These are phyloP conservation scores for Ailanthus altissimus DNA, from an alignment of 345 rosid species.

Conservation along the genomic window DNA sequence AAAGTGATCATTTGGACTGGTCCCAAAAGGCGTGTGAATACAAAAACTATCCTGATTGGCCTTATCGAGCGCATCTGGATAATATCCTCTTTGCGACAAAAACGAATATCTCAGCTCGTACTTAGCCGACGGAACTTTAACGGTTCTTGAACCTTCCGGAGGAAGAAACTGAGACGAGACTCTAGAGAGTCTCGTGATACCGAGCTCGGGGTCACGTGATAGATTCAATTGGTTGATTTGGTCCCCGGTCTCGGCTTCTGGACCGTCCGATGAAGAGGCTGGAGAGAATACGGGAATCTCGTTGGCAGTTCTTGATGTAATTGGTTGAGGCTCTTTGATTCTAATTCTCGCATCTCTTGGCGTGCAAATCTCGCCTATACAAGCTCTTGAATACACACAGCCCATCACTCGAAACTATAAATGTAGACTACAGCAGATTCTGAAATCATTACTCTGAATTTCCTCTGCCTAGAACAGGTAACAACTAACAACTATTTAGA, in stretches of 20 bases:
- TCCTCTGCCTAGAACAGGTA: not conserved
- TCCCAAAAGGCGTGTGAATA: conserved; percentile 88
- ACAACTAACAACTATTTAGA: not conserved
- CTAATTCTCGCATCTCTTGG: conserved; percentile 62
- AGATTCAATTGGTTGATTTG: conserved; percentile 46
- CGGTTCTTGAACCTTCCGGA: conserved; percentile 73
- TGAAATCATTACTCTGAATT: conserved; percentile 14
- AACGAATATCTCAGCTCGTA: conserved; percentile 76
- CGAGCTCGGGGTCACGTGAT: conserved; percentile 57
- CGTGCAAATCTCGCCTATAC: conserved; percentile 86
- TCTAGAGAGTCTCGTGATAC: conserved; percentile 80
- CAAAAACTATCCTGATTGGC: conserved; percentile 98
- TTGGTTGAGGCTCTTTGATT: conserved; percentile 35
- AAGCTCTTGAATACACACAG: conserved; percentile 88
- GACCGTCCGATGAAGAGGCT: conserved; percentile 39
- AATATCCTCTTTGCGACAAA: conserved; percentile 89
- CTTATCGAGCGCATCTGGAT: conserved; percentile 93
- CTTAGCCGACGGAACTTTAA: conserved; percentile 57
- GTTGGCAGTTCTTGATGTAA: conserved; percentile 20
- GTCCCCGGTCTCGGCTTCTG: conserved; percentile 51
- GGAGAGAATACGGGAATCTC: conserved; percentile 63
- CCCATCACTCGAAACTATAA: conserved; percentile 53
- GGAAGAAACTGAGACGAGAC: conserved; percentile 95
- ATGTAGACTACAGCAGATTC: not conserved
- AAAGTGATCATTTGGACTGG: conserved; percentile 65